Conservation (phyloP, 441 rosid species). For the Pelargonium cotyledonis region DNA sequence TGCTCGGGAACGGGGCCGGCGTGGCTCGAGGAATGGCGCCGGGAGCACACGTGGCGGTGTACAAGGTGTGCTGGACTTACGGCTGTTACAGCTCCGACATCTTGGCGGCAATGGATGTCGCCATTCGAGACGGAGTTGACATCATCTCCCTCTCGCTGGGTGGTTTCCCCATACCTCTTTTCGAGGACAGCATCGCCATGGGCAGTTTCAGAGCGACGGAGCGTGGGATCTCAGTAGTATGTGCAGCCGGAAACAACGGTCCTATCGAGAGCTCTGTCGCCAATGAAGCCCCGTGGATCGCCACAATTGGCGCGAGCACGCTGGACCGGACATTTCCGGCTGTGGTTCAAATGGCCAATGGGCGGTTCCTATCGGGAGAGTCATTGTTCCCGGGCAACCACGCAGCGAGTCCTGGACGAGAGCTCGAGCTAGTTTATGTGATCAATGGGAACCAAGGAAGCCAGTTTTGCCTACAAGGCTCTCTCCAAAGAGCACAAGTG, state of each 20-base stretch:
- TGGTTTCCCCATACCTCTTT: slow-evolving; percentile 56
- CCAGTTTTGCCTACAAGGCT: slow-evolving; percentile 53
- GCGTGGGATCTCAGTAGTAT: slow-evolving; percentile 50
- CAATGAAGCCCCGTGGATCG: slow-evolving; percentile 63
- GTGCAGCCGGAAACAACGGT: slow-evolving; percentile 68
- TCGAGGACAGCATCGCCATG: slow-evolving; percentile 54
- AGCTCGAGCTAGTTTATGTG: slow-evolving; percentile 46
- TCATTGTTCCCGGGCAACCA: slow-evolving; percentile 45
- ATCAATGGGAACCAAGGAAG: slow-evolving; percentile 42
- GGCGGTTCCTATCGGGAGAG: slow-evolving; percentile 49
- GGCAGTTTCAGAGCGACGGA: slow-evolving; percentile 62
- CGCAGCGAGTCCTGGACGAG: slow-evolving; percentile 31
- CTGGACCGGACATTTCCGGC: slow-evolving; percentile 61
- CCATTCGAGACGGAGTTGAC: slow-evolving; percentile 56
- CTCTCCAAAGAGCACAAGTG: slow-evolving; percentile 45
- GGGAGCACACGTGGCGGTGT: slow-evolving; percentile 54
- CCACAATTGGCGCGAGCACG: slow-evolving; percentile 60
- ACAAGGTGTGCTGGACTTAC: slow-evolving; percentile 68
- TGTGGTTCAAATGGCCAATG: slow-evolving; percentile 35
- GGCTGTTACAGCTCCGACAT: slow-evolving; percentile 77
- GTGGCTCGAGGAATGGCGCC: slow-evolving; percentile 70
- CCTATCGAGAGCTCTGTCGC: slow-evolving; percentile 55
- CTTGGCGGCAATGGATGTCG: slow-evolving; percentile 61
- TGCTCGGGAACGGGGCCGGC: slow-evolving; percentile 55
- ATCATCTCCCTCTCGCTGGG: slow-evolving; percentile 64